Evolutionary conservation across 1,139 yeast genomes (phyloP).

Genomic region (Hanseniaspora uvarum): DNA sequence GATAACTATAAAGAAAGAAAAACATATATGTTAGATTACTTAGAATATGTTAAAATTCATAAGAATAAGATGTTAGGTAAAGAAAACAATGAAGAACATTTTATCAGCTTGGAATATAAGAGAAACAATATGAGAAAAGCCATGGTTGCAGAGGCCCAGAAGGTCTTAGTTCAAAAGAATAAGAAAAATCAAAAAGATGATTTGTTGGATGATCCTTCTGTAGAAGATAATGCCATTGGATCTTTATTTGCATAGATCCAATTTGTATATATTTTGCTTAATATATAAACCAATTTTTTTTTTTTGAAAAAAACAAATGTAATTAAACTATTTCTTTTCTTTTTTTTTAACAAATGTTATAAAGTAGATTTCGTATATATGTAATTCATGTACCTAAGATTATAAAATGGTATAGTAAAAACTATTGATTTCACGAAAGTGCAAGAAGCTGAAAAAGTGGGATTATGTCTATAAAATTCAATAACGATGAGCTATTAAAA

Average conservation of each 20-base stretch:
- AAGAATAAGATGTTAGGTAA: slow-evolving; percentile 31
- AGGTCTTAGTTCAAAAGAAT: slow-evolving; percentile 41
- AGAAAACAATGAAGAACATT: slow-evolving; percentile 29
- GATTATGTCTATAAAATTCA: not conserved
- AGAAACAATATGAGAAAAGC: slow-evolving; percentile 35
- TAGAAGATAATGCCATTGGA: slow-evolving; percentile 46
- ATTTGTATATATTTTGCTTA: not conserved
- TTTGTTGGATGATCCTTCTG: slow-evolving; percentile 56
- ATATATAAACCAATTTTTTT: no score
- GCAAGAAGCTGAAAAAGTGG: not conserved
- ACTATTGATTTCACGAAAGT: not conserved
- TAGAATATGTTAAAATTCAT: slow-evolving; percentile 37
- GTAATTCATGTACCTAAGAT: not conserved
- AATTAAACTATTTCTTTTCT: not conserved
- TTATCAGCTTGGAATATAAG: slow-evolving; percentile 24
- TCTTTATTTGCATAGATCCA: slow-evolving; percentile 10
- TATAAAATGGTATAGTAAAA: not conserved
- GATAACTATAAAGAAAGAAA: slow-evolving; percentile 65
- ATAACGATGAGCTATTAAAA: not conserved
- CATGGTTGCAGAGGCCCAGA: slow-evolving; percentile 32
- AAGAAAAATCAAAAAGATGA: slow-evolving; percentile 39
- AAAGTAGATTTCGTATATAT: not conserved
- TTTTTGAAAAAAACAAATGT: not conserved
- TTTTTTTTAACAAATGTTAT: not conserved
- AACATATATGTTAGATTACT: slow-evolving; percentile 58